phyloP scores from a whole-genome alignment of 2,329 filamentous ascomycete genomes.

The Eurotiales sp. region DNA sequence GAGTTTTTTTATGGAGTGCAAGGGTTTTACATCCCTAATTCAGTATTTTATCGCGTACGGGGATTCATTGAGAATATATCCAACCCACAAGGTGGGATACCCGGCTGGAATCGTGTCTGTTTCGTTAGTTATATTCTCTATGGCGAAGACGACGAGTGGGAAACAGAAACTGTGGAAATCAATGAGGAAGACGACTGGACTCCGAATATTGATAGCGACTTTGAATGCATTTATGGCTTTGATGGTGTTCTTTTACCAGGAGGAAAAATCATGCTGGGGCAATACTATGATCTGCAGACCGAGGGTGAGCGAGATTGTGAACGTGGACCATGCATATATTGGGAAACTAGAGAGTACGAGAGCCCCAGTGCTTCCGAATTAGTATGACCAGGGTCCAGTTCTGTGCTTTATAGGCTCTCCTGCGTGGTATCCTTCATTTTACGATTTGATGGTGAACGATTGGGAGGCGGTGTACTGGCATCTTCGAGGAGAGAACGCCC shows the following conservation, averaged over 20 bases:
- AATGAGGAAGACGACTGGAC: conserved; percentile 14
- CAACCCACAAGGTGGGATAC: conserved; percentile 25
- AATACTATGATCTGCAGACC: conserved; percentile 39
- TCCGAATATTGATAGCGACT: conserved; percentile 19
- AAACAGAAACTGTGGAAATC: neutral
- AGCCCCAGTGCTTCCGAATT: too few species aligned
- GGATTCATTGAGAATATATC: conserved; percentile 34
- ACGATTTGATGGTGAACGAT: too few species aligned
- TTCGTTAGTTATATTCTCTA: conserved; percentile 29
- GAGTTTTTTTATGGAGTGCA: conserved; percentile 27
- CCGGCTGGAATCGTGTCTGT: conserved; percentile 36
- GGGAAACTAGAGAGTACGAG: conserved; percentile 20
- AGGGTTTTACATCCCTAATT: conserved; percentile 10
- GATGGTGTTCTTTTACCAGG: conserved; percentile 48
- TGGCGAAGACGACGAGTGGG: neutral
- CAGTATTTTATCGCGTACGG: conserved; percentile 21
- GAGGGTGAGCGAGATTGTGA: conserved; percentile 16
- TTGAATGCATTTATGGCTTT: conserved; percentile 41
- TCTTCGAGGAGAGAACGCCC: too few species aligned
- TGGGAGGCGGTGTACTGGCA: too few species aligned
- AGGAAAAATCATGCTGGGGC: conserved; percentile 45
- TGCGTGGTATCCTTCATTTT: too few species aligned
- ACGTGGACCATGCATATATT: conserved; percentile 31
- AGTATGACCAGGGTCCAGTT: too few species aligned
- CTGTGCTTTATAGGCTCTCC: too few species aligned